Percentiles rank a stretch among this genome's conserved stretches.
phyloP scores from a whole-genome alignment of 176 grass and related monocot species.

The Pontederia crassipes region DNA sequence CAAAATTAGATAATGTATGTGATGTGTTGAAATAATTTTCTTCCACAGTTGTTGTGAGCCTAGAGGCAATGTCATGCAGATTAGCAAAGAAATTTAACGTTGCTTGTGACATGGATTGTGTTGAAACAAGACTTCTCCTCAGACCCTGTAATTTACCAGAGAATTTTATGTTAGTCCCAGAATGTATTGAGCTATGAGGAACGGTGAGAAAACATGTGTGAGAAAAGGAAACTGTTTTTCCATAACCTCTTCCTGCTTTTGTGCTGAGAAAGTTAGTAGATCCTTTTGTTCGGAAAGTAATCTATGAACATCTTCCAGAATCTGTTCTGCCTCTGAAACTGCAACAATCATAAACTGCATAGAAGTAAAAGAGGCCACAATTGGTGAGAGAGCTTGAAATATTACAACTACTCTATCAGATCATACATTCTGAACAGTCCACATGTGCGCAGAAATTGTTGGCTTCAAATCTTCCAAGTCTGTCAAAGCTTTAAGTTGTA shows the following conservation, averaged over 20 bases:
- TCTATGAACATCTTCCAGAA: conserved; percentile 39
- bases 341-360: conserved; percentile 54
- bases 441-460: conserved; percentile 38
- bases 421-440: conserved; percentile 54
- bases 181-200: background rate
- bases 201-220: conserved; percentile 11
- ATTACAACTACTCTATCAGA: conserved; percentile 9
- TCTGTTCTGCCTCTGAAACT: conserved; percentile 51
- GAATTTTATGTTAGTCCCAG: background rate
- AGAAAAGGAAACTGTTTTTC: background rate
- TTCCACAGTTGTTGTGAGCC: conserved; percentile 35
- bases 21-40: conserved; percentile 38
- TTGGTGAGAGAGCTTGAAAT: conserved; percentile 10
- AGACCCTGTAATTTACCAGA: conserved; percentile 27
- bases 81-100: conserved; percentile 42
- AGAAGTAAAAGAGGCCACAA: conserved; percentile 1
- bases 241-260: conserved; percentile 29
- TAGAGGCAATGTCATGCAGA: conserved; percentile 30
- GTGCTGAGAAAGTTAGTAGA: conserved; percentile 38
- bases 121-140: conserved; percentile 52
- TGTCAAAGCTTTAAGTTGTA: conserved; percentile 27
- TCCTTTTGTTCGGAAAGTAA: conserved; percentile 57
- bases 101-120: conserved; percentile 61
- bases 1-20: conserved; percentile 40
- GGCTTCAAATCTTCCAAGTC: conserved; percentile 43